Percentiles rank a stretch among this genome's conserved stretches.
phyloP scores from a whole-genome alignment of 1,284 basidiomycete species.

The Tilletia walkeri region DNA sequence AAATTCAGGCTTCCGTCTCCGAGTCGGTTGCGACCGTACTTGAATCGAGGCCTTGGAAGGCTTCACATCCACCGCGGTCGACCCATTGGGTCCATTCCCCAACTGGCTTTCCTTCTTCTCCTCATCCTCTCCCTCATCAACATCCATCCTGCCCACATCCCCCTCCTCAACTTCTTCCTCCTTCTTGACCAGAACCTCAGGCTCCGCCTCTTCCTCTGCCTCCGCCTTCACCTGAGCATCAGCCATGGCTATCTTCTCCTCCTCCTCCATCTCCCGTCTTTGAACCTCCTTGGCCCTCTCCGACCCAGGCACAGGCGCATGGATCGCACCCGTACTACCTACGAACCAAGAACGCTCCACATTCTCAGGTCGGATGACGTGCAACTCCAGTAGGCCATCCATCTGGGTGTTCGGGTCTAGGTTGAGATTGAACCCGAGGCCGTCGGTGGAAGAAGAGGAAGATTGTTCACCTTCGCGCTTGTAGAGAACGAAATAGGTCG shows the following conservation, averaged over 20 bases:
- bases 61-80: background rate
- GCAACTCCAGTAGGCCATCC: slow-evolving; percentile 15
- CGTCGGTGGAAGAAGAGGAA: background rate
- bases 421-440: background rate
- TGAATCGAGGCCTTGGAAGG: background rate
- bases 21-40: background rate
- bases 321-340: slow-evolving; percentile 11
- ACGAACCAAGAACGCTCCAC: slow-evolving; percentile 14
- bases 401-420: background rate
- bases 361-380: slow-evolving; percentile 1
- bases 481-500: slow-evolving; percentile 12
- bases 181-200: background rate
- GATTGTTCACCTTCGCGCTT: background rate
- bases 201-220: slow-evolving; percentile 5
- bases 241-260: no score
- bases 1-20: background rate
- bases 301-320: slow-evolving; percentile 14
- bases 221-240: no score
- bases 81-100: background rate
- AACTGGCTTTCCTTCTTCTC: no score
- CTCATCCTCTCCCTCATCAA: background rate
- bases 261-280: no score
- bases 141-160: background rate
- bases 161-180: slow-evolving; percentile 1
- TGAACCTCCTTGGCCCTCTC: background rate